Conservation (phyloP, 768 basidiomycete species). For the Russula ochroleuca region DNA sequence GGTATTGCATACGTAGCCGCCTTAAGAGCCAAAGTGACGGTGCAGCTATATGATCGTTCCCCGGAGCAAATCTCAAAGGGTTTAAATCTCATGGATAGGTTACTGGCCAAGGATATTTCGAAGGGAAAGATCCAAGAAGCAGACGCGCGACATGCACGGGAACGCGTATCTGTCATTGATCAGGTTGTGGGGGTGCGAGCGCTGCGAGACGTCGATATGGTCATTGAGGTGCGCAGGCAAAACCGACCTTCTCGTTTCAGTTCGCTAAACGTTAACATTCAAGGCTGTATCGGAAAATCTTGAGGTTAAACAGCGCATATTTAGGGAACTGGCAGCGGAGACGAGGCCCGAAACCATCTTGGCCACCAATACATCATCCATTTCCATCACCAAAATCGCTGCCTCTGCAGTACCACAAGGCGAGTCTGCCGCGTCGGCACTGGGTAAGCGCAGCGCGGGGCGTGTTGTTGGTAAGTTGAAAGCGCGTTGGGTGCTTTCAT, state of each 20-base stretch:
- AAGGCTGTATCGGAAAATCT: constrained; percentile 88
- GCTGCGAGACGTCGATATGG: constrained; percentile 81
- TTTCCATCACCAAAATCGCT: constrained; percentile 92
- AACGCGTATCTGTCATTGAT: constrained; percentile 58
- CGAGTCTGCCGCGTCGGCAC: constrained; percentile 52
- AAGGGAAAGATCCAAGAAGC: constrained; percentile 71
- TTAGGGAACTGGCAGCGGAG: constrained; percentile 61
- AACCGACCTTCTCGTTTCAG: neutral
- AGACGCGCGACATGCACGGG: constrained; percentile 70
- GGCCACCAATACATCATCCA: constrained; percentile 91
- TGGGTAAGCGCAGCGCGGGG: constrained; percentile 58
- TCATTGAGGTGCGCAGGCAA: constrained; percentile 64
- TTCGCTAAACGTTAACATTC: neutral
- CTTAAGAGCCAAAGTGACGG: constrained; percentile 78
- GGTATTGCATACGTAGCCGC: constrained; percentile 89
- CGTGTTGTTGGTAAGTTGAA: constrained; percentile 71
- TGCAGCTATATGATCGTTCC: constrained; percentile 81
- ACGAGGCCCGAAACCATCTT: constrained; percentile 73
- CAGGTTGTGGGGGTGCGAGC: constrained; percentile 46
- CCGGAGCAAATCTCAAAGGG: constrained; percentile 69
- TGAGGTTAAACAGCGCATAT: constrained; percentile 72
- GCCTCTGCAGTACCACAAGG: constrained; percentile 65
- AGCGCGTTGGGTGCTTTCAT: neutral
- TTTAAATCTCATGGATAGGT: constrained; percentile 67
- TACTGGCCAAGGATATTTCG: constrained; percentile 82